Percentiles rank a stretch among this genome's conserved stretches.
phyloP scores from a whole-genome alignment of 2,329 filamentous ascomycete genomes.

The Venturia aucupariae region DNA sequence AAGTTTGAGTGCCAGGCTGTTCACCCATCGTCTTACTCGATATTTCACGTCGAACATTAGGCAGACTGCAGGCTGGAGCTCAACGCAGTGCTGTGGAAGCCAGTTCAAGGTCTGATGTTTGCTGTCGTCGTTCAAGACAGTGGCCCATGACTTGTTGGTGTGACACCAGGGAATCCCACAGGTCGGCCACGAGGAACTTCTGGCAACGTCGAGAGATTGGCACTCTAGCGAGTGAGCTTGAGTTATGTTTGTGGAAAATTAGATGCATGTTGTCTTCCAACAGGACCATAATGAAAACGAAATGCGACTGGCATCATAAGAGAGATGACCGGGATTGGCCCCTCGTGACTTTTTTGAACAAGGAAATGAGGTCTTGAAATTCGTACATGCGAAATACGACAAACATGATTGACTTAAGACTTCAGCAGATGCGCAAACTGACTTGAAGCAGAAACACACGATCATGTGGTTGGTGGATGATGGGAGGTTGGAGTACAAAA shows the following conservation, averaged over 20 bases:
- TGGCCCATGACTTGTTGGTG: background rate
- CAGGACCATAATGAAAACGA: background rate
- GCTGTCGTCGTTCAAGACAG: background rate
- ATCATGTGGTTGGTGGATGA: background rate
- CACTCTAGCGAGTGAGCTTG: background rate
- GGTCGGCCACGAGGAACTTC: background rate
- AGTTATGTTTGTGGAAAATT: background rate
- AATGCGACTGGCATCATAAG: background rate
- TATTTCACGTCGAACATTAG: background rate
- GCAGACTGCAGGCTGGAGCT: background rate
- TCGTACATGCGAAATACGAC: background rate
- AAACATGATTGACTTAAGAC: background rate
- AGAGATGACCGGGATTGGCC: background rate
- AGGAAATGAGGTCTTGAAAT: background rate
- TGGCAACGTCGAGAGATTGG: background rate
- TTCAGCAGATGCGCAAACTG: background rate
- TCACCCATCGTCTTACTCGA: background rate
- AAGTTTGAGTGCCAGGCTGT: background rate
- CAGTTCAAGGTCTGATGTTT: background rate
- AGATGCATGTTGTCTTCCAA: background rate
- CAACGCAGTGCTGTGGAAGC: background rate
- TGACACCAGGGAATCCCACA: constrained; percentile 15
- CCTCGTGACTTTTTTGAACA: background rate
- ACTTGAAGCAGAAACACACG: background rate
- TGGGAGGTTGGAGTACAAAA: background rate